A percentile compares a stretch with the other conserved stretches of the same genome.
Conservation (phyloP, 1,139 yeast species). For the Hansenula anomala region DNA sequence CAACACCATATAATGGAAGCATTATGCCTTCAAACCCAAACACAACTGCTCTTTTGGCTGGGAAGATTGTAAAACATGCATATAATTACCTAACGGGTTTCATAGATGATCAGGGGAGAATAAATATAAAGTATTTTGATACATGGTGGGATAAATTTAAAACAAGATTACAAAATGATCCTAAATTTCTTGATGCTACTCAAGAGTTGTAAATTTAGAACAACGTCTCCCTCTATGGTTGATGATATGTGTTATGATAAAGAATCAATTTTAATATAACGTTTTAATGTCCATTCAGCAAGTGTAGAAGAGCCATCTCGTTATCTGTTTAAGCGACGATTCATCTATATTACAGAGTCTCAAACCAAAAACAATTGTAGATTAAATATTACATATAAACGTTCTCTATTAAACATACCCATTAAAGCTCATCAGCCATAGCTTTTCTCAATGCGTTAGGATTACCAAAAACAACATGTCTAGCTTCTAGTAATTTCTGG, state of each 20-base stretch:
- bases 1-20: conserved; percentile 17
- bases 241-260: too few species aligned
- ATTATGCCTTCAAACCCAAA: conserved; percentile 23
- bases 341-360: too few species aligned
- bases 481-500: conserved; percentile 44
- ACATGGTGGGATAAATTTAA: conserved; percentile 96
- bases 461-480: conserved; percentile 77
- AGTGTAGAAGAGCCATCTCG: too few species aligned
- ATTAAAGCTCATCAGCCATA: conserved; percentile 45
- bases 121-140: conserved; percentile 84
- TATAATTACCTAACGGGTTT: conserved; percentile 87
- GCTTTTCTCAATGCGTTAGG: conserved; percentile 65
- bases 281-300: too few species aligned
- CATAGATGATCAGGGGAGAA: conserved; percentile 70
- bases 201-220: too few species aligned
- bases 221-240: too few species aligned
- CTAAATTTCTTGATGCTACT: conserved; percentile 63
- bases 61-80: conserved; percentile 85
- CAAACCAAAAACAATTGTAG: too few species aligned
- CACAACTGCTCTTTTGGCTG: conserved; percentile 52
- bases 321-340: too few species aligned
- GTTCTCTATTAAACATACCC: too few species aligned
- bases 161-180: conserved; percentile 69
- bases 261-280: too few species aligned
- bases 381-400: too few species aligned